These are phyloP conservation scores for Fagus crenata DNA, from an alignment of 306 rosid genomes.

Conservation along the genomic window DNA sequence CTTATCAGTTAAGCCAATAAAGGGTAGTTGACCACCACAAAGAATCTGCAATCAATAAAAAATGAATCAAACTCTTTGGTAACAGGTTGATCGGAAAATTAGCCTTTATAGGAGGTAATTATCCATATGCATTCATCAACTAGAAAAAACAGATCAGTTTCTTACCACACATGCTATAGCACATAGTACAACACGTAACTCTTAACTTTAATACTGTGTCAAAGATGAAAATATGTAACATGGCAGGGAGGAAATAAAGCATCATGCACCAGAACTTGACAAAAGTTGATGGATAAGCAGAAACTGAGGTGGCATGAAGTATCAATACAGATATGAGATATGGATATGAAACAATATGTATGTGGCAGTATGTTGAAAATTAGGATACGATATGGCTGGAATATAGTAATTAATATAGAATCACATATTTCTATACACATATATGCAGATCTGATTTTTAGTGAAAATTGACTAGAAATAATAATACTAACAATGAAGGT, in stretches of 20 bases:
- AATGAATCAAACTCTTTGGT: not conserved
- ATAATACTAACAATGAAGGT: not conserved
- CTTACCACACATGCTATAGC: not conserved
- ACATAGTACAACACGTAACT: constrained; percentile 6
- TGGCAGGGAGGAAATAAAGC: not conserved
- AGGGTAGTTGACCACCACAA: constrained; percentile 83
- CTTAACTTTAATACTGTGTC: not conserved
- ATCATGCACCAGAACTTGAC: not conserved
- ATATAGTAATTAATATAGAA: no score
- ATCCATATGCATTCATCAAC: not conserved
- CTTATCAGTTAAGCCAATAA: constrained; percentile 83
- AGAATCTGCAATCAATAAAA: constrained; percentile 60
- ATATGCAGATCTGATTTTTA: no score
- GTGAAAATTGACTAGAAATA: no score
- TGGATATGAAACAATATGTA: no score
- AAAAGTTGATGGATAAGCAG: constrained; percentile 6
- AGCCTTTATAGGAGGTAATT: constrained; percentile 15
- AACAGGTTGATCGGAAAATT: not conserved
- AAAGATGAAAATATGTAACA: not conserved
- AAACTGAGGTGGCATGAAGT: not conserved
- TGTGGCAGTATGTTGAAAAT: no score
- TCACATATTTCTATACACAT: no score
- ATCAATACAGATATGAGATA: no score
- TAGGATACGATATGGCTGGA: no score
- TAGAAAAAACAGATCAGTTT: not conserved